Evolutionary conservation across 192 early-diverging fungal genomes (phyloP), one percentile per base, ranked within the genome.

Genomic region (Piromyces finnis): DNA sequence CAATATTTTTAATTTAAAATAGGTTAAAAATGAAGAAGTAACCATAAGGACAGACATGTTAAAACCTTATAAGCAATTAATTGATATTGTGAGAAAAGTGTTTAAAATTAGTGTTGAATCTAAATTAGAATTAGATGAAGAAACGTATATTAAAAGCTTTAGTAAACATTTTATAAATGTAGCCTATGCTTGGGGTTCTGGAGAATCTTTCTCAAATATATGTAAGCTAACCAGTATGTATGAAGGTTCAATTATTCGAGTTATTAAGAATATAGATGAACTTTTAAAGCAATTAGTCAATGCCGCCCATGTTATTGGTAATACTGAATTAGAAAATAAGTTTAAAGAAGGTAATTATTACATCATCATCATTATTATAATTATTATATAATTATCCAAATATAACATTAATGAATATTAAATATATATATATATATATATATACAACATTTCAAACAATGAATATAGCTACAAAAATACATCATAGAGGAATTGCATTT

Each of bases 401-500:
- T 39, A 1, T 14, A 51, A 51, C 0, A 22, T 22, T 22, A 14
- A 51, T 22, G 17, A 51, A 5, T 22, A 51, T 22, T 5, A 51
- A 22, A 22, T 22, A 22, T 22, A 3, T 51, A 22, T 51, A 51
- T 51, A 51, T 22, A 22, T 51, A 51, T 51, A 51, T 68, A 68
- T 22, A 14, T 14, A 2, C 22, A 51, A 5, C 5, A 22, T 22
- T 51, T 22, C 22, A 2, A n/a, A 22, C n/a, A n/a, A 22, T 36
- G 22, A 28, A 37, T 37, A 27, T 80, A 88, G 89, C 84, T 39
- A 95, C 94, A 81, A 90, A 88, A 81, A 93, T 92, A 86, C 94
- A 98, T 86, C 95, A 96, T 87, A 89, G 96, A 81, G 96, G 97
- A 81, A 98, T 99, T 86, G 93, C 97, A 28, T 99, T 98, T 88